Evolutionary conservation across 495 filamentous ascomycete genomes (phyloP).

Genomic region (Trichoderma asperelloides): DNA sequence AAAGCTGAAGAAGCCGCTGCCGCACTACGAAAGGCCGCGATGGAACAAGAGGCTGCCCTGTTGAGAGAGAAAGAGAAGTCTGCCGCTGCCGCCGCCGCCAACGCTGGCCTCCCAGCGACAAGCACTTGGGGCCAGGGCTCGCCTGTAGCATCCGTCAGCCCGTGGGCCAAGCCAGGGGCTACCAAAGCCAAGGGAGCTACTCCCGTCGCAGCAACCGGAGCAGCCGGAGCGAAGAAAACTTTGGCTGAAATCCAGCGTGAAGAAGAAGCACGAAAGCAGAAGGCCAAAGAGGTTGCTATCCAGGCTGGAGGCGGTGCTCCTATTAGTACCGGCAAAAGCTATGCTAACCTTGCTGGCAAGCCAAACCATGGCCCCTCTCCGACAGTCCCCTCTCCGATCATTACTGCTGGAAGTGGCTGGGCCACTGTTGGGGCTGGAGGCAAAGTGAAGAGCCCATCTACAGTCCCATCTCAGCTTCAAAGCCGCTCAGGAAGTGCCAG

Average conservation of each 20-base stretch:
- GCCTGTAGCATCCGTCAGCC: slow-evolving; percentile 43
- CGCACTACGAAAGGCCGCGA: slow-evolving; percentile 57
- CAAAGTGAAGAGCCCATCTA: slow-evolving; percentile 62
- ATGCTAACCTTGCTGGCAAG: slow-evolving; percentile 92
- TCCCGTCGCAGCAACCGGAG: slow-evolving; percentile 31
- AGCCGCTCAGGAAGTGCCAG: slow-evolving; percentile 48
- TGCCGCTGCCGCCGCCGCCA: slow-evolving; percentile 29
- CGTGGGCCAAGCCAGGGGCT: slow-evolving; percentile 50
- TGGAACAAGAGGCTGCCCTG: slow-evolving; percentile 67
- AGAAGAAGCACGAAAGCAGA: slow-evolving; percentile 83
- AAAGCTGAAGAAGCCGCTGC: slow-evolving; percentile 75
- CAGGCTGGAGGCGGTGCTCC: slow-evolving; percentile 37
- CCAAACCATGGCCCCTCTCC: slow-evolving; percentile 9
- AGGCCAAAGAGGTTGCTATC: slow-evolving; percentile 46
- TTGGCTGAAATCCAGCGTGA: slow-evolving; percentile 94
- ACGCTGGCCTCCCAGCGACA: slow-evolving; percentile 70
- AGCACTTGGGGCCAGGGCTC: slow-evolving; percentile 88
- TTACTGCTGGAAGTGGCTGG: slow-evolving; percentile 53
- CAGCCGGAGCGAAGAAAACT: slow-evolving; percentile 66
- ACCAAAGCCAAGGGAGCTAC: slow-evolving; percentile 21
- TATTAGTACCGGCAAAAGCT: slow-evolving; percentile 63
- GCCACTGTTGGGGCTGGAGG: slow-evolving; percentile 93
- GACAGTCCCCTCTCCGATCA: slow-evolving; percentile 21
- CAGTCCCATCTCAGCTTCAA: slow-evolving; percentile 46
- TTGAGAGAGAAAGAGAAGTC: slow-evolving; percentile 50